Base-by-base conservation (phyloP, 192 early-diverging fungal genomes). In the Funneliformis mosseae region DNA sequence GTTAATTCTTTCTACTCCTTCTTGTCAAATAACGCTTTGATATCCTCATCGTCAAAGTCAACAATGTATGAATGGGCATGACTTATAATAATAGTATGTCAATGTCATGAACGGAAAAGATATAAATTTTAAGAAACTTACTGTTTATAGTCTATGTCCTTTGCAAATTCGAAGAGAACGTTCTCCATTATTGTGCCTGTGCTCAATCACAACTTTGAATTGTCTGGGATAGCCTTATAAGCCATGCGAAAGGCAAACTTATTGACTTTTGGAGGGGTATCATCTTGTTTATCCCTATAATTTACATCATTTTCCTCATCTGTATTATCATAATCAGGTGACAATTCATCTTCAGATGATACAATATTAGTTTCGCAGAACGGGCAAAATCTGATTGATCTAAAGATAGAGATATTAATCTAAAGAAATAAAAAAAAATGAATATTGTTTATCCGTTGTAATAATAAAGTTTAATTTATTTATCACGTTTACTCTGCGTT, bases 1-100 rank as follows among this genome's bases (percentile, higher is more conserved):
- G 60, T 77, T 63, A 77, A 39, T 77, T 77, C 76, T 23, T 77
- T 63, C 76, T 39, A 77, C 27, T 77, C 76, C 63, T 7, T 6
- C 33, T 77, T 61, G 33, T 28, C 63, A 63, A 77, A 77, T 45
- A 63, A 63, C 14, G 1, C 33, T 63, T 42, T 77, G 60, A 77
- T 39, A 38, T 77, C 38, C 38, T 77, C 9, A 77, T 77, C 27
- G 63, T 77, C 76, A 77, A 41, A 77, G 27, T 64, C 61, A 4
- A 77, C 38, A 63, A 77, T 77, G 63, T 77, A 77, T 28, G 76
- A 77, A 63, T 77, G 60, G 33, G 76, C 41, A 77, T 77, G 60
- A n/a, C 76, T 77, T 33, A 33, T 33, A 33, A 63, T 45, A 45
- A 77, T 63, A 59, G 63, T 62, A 45, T 43, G 18, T 77, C 16